Conservation (phyloP, 2,329 filamentous ascomycete species). For the Colletotrichum costaricense region DNA sequence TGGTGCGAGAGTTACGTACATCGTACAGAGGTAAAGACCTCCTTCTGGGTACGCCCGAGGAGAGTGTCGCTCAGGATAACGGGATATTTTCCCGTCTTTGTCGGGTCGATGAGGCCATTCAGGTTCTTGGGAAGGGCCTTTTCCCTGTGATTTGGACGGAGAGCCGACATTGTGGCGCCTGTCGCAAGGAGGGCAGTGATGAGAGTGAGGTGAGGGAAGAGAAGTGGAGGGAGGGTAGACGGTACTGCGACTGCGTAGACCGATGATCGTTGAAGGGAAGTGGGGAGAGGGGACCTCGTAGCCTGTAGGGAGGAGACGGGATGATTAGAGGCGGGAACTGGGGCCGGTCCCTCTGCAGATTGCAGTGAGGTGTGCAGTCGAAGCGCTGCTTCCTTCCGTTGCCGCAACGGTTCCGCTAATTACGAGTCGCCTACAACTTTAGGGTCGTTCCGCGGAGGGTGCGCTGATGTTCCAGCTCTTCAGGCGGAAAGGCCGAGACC, state of each 20-base stretch:
- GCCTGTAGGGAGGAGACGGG: neutral
- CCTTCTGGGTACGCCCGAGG: conserved; percentile 65
- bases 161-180: conserved; percentile 36
- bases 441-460: conserved; percentile 13
- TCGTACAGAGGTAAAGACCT: conserved; percentile 69
- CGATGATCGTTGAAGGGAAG: conserved; percentile 25
- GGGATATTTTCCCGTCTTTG: conserved; percentile 70
- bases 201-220: neutral
- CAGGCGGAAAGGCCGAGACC: conserved; percentile 30
- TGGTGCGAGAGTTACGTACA: conserved; percentile 56
- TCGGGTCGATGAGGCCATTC: conserved; percentile 65
- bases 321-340: neutral
- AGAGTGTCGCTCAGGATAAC: conserved; percentile 73
- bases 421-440: conserved; percentile 19
- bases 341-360: conserved; percentile 1
- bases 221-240: neutral
- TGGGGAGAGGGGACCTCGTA: conserved; percentile 18
- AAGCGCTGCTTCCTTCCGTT: neutral
- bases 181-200: neutral
- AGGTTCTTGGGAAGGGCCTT: conserved; percentile 30
- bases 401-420: conserved; percentile 10
- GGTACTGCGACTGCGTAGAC: neutral
- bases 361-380: neutral
- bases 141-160: conserved; percentile 36
- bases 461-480: neutral